A percentile compares a stretch with the other conserved stretches of the same genome.
Conservation (phyloP, 805 yeast genomes). For the Peterozyma xylosa region DNA sequence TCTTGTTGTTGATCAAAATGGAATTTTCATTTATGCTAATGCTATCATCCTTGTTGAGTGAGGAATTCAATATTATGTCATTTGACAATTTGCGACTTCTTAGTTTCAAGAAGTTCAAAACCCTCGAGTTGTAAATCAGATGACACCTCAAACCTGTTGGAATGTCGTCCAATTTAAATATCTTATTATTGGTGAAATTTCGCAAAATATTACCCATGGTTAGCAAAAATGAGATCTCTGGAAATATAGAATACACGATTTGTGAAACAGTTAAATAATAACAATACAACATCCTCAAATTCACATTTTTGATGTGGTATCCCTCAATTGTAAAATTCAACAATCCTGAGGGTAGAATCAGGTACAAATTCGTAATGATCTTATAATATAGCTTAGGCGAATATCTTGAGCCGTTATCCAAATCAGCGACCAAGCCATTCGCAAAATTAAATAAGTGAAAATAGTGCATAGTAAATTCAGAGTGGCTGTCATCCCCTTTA, state of each 20-base stretch:
- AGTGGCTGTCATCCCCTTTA: too few species aligned
- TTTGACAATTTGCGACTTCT: neutral
- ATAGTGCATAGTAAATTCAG: too few species aligned
- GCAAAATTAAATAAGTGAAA: too few species aligned
- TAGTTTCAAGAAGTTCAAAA: neutral
- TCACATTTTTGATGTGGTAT: too few species aligned
- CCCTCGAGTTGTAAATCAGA: neutral
- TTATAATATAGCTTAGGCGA: constrained; percentile 1
- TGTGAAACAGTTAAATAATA: neutral
- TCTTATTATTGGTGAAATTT: too few species aligned
- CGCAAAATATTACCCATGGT: neutral
- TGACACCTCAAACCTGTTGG: neutral
- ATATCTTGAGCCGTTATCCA: neutral
- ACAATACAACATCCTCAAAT: neutral
- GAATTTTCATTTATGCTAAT: too few species aligned
- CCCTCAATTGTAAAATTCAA: neutral
- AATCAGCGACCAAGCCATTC: too few species aligned
- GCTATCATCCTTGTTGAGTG: too few species aligned
- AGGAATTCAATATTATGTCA: constrained; percentile 4
- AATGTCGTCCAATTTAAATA: too few species aligned
- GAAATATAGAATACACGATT: neutral
- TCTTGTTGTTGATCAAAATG: neutral
- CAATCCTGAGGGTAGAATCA: neutral
- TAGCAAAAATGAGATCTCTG: constrained; percentile 3
- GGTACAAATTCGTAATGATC: constrained; percentile 1